Percentiles rank a stretch among this genome's conserved stretches.
Conservation (phyloP, 768 basidiomycete genomes). For the Boletus sensibilis region DNA sequence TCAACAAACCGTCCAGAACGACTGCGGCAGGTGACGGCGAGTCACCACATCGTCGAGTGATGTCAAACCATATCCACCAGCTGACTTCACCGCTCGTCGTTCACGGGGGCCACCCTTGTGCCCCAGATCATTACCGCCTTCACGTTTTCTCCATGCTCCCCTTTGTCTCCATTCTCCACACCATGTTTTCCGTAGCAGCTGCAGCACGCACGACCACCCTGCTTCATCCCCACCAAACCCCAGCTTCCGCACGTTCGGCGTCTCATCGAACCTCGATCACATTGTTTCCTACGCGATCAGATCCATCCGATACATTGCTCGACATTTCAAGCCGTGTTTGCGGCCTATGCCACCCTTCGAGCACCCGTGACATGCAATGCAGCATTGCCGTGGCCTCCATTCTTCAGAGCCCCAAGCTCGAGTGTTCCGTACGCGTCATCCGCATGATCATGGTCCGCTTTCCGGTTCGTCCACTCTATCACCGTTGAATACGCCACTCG, state of each 20-base stretch:
- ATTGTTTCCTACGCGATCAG: slow-evolving; percentile 14
- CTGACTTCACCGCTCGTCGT: slow-evolving; percentile 1
- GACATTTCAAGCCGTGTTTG: not conserved
- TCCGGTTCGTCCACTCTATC: slow-evolving; percentile 21
- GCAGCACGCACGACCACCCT: slow-evolving; percentile 10
- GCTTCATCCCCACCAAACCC: slow-evolving; percentile 10
- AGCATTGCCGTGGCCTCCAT: slow-evolving; percentile 10
- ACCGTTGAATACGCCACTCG: slow-evolving; percentile 14
- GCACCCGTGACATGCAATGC: slow-evolving; percentile 15
- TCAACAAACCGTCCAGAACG: not conserved
- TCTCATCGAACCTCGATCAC: slow-evolving; percentile 3
- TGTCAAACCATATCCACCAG: not conserved
- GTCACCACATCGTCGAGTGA: not conserved
- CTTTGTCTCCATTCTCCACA: slow-evolving; percentile 19
- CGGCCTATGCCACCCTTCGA: slow-evolving; percentile 9
- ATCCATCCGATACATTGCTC: slow-evolving; percentile 9
- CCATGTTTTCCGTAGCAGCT: slow-evolving; percentile 15
- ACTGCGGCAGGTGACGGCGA: not conserved
- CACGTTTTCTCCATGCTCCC: slow-evolving; percentile 22
- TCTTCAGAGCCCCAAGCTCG: slow-evolving; percentile 9
- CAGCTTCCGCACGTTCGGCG: slow-evolving; percentile 2
- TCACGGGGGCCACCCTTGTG: slow-evolving; percentile 1
- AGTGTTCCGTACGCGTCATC: not conserved
- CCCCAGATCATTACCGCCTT: slow-evolving; percentile 23
- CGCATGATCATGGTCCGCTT: slow-evolving; percentile 10